phyloP scores from a whole-genome alignment of 2,329 filamentous ascomycete genomes.

The Stagonosporopsis rhizophila region DNA sequence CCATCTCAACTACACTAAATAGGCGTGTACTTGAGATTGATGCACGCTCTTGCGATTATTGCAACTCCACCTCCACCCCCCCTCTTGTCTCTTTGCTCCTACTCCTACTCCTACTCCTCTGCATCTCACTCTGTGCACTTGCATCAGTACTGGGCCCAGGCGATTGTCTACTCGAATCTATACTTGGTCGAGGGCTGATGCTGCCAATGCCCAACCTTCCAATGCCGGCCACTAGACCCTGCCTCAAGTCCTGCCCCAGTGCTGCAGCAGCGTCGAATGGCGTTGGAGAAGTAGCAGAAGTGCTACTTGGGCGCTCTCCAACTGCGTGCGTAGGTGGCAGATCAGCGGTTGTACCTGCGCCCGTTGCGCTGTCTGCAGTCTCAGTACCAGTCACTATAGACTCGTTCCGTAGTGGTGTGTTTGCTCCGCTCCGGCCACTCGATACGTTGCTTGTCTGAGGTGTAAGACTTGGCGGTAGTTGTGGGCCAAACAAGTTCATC shows the following conservation, averaged over 20 bases:
- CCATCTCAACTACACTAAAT: neutral
- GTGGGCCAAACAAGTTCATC: constrained; percentile 73
- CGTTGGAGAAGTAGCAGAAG: constrained; percentile 21
- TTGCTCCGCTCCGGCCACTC: constrained; percentile 36
- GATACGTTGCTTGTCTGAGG: constrained; percentile 38
- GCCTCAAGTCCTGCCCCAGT: constrained; percentile 37
- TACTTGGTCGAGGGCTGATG: constrained; percentile 26
- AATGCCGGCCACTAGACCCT: constrained; percentile 42
- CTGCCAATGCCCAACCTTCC: constrained; percentile 38
- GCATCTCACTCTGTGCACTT: constrained; percentile 18
- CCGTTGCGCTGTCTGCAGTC: constrained; percentile 41
- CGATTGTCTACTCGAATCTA: constrained; percentile 1
- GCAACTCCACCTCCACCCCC: constrained; percentile 48
- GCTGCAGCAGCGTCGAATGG: constrained; percentile 39
- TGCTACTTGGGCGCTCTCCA: constrained; percentile 20
- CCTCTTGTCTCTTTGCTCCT: constrained; percentile 28
- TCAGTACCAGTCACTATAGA: constrained; percentile 46
- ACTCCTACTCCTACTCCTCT: constrained; percentile 34
- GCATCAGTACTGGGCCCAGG: constrained; percentile 21
- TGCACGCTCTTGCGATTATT: constrained; percentile 21
- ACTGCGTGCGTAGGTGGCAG: constrained; percentile 34
- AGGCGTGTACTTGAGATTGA: neutral
- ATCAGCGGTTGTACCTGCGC: constrained; percentile 38
- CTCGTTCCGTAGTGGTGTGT: constrained; percentile 38
- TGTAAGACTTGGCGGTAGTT: constrained; percentile 34